Evolutionary conservation across 176 grass and related monocot genomes (phyloP).

Genomic region (Paspalum notatum): DNA sequence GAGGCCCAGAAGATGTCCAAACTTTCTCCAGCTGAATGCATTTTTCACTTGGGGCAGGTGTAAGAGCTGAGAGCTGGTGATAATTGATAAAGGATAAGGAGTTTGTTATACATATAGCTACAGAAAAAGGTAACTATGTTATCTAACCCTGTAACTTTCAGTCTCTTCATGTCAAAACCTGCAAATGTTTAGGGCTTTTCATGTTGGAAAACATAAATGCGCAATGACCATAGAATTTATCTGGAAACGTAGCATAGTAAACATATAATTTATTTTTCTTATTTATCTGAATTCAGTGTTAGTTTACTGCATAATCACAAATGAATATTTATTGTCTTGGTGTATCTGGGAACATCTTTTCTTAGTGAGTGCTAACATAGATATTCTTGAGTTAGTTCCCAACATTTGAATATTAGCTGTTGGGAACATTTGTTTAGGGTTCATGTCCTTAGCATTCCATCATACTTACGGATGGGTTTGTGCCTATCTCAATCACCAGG

Average conservation of each 20-base stretch:
- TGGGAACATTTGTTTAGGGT: not conserved
- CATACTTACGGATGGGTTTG: not conserved
- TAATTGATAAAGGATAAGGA: slow-evolving; percentile 74
- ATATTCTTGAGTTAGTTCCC: not conserved
- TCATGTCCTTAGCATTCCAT: not conserved
- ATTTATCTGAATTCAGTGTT: too few relatives aligned
- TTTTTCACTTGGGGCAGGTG: slow-evolving; percentile 82
- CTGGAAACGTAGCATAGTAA: not conserved
- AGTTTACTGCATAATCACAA: not conserved
- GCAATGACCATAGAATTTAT: not conserved
- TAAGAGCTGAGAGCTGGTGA: slow-evolving; percentile 82
- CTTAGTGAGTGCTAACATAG: not conserved
- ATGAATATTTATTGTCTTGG: not conserved
- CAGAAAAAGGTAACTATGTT: slow-evolving; percentile 83
- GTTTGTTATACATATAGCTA: slow-evolving; percentile 93
- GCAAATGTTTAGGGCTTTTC: not conserved
- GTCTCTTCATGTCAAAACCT: not conserved
- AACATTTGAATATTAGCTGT: not conserved
- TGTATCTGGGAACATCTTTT: not conserved
- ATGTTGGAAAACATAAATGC: not conserved
- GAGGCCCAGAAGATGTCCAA: slow-evolving; percentile 65
- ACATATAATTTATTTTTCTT: too few relatives aligned
- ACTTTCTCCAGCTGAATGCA: slow-evolving; percentile 80
- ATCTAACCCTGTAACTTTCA: not conserved
- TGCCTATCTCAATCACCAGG: too few relatives aligned